phyloP scores from a whole-genome alignment of 2,329 filamentous ascomycete genomes.

The Blastomyces parvus region DNA sequence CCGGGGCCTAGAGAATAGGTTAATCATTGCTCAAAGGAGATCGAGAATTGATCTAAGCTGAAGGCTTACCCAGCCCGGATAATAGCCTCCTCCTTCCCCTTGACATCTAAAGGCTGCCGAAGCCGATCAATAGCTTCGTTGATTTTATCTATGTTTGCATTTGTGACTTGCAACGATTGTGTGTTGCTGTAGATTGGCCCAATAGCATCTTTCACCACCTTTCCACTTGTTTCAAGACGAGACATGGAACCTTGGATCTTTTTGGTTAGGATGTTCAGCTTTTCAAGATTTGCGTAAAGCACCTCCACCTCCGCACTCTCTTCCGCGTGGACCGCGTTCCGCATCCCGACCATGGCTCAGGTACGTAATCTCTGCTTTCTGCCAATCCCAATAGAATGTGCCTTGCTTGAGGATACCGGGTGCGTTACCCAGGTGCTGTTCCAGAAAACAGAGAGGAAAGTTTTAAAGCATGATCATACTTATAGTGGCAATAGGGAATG shows the following conservation, averaged over 20 bases:
- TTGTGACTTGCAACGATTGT: constrained; percentile 75
- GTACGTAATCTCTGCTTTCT: neutral
- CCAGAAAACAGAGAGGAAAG: neutral
- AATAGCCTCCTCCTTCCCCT: constrained; percentile 82
- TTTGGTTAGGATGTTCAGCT: constrained; percentile 85
- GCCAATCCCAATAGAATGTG: neutral
- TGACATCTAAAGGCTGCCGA: constrained; percentile 83
- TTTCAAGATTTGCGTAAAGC: constrained; percentile 64
- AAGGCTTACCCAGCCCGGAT: constrained; percentile 63
- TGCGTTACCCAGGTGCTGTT: neutral
- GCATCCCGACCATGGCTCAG: constrained; percentile 45
- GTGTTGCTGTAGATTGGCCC: constrained; percentile 91
- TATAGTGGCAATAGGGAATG: neutral
- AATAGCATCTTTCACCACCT: constrained; percentile 83
- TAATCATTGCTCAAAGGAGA: neutral
- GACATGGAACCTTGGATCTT: constrained; percentile 86
- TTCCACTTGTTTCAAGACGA: constrained; percentile 76
- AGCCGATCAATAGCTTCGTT: constrained; percentile 80
- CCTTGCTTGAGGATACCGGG: neutral
- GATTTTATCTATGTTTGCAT: constrained; percentile 78
- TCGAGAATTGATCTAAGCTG: neutral
- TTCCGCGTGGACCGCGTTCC: constrained; percentile 52
- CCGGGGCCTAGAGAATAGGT: constrained; percentile 49
- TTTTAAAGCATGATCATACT: neutral
- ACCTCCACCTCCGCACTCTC: constrained; percentile 61